Base-by-base conservation (phyloP, 1,284 basidiomycete genomes). In the Apiotrichum montevideense region DNA sequence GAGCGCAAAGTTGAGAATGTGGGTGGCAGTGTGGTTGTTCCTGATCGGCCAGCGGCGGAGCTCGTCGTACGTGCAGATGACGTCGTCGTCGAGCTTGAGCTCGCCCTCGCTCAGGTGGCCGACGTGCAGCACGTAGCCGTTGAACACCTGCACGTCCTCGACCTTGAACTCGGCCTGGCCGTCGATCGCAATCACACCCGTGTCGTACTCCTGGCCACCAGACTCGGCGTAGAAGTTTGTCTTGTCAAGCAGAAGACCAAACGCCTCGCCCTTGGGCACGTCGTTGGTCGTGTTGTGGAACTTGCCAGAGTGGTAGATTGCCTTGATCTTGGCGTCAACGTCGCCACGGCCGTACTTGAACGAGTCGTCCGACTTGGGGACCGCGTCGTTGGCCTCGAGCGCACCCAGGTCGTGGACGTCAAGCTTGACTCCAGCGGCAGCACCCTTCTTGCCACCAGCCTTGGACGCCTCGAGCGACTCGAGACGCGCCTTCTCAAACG, bases 221-320 rank as follows among this genome's bases (percentile, higher is more conserved):
- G 90, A 84, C 79, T 99, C 95, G 34, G 95, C 95, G 68, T 98
- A 99, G 77, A 98, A 96, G 79, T 87, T 92, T n/a, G 95, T 98
- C 56, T 83, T 83, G 78, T 98, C 91, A 53, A 99, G 84, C 41
- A 99, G 74, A 56, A 99, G 72, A 55, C 95, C 96, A 70, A 98
- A 90, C 11, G 82, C 78, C 34, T 83, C 78, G 61, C 82, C 83
- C 35, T 69, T 56, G 0, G 87, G 82, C 37, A 94, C 80, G 45
- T 80, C 78, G 15, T 78, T 71, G 5, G 92, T 91, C 1, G 88
- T 86, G 13, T 77, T 67, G 55, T 85, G 66, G 78, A 98, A 98
- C 29, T 83, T 76, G 70, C 87, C 88, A 66, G 85, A 82, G 73
- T 88, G 83, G 78, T 93, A 97, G 62, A 98, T 87, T 9, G 88